Evolutionary conservation across 108 stramenopile species (phyloP).

Genomic region (Fragilariopsis cylindrus): DNA sequence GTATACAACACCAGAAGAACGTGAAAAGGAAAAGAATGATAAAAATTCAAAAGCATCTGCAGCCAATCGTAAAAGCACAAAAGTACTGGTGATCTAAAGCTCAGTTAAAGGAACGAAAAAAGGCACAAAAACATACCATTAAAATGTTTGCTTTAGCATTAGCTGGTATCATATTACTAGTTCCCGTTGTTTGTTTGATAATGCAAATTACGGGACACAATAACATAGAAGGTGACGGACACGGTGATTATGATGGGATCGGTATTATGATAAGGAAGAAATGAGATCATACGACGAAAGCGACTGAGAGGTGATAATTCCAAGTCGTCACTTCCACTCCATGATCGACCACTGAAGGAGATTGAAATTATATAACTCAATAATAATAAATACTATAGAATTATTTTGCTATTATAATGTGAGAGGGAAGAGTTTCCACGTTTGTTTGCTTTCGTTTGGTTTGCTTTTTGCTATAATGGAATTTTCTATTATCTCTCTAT

Average conservation of each 20-base stretch:
- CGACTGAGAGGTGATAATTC: not conserved
- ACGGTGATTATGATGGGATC: not conserved
- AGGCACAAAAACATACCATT: constrained; percentile 14
- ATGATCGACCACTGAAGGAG: constrained; percentile 8
- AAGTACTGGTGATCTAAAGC: not conserved
- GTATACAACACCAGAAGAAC: constrained; percentile 8
- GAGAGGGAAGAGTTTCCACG: no score
- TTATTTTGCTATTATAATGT: no score
- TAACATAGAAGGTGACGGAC: constrained; percentile 3
- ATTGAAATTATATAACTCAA: constrained; percentile 14
- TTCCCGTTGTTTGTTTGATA: constrained; percentile 28
- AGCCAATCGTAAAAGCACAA: not conserved
- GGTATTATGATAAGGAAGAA: constrained; percentile 36
- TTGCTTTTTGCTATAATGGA: no score
- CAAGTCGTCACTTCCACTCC: not conserved
- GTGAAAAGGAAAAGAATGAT: not conserved
- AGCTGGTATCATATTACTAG: not conserved
- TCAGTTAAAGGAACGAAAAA: constrained; percentile 6
- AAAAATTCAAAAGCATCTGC: constrained; percentile 13
- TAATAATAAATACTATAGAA: not conserved
- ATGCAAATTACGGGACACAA: constrained; percentile 9
- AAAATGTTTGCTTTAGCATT: constrained; percentile 15
- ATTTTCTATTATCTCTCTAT: no score
- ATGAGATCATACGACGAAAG: constrained; percentile 13
- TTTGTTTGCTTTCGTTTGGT: no score